These are phyloP conservation scores for Macrolepiota fuliginosa DNA, from an alignment of 768 basidiomycete species.

Conservation along the genomic window DNA sequence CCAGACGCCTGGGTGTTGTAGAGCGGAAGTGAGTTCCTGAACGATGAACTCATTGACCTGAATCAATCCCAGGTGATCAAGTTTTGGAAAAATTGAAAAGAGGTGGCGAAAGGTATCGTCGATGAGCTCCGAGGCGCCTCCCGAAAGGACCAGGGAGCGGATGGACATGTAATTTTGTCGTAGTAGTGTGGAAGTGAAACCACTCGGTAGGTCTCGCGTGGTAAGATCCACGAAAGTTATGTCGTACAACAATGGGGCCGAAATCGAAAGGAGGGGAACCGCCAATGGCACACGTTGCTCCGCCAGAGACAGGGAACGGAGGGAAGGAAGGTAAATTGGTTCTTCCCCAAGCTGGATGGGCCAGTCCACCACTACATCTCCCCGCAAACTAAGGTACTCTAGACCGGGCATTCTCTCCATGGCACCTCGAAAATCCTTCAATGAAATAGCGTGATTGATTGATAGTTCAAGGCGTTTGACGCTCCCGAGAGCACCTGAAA, in stretches of 20 bases:
- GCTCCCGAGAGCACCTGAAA: slow-evolving; percentile 13
- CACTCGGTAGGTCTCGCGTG: neutral
- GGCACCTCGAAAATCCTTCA: neutral
- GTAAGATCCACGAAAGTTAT: neutral
- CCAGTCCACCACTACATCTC: slow-evolving; percentile 22
- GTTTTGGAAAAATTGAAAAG: neutral
- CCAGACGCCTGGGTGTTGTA: neutral
- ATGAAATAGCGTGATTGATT: neutral
- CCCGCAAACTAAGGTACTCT: slow-evolving; percentile 19
- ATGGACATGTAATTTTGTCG: neutral
- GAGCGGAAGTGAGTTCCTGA: neutral
- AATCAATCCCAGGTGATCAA: neutral
- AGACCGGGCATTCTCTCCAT: slow-evolving; percentile 2
- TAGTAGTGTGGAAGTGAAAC: neutral
- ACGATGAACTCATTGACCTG: neutral
- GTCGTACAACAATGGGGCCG: slow-evolving; percentile 16
- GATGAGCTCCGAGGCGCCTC: neutral
- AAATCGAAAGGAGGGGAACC: slow-evolving; percentile 21
- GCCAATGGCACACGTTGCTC: slow-evolving; percentile 22
- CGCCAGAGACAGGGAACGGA: slow-evolving; percentile 18
- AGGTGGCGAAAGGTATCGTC: neutral
- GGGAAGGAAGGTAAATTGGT: slow-evolving; percentile 18
- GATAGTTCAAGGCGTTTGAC: slow-evolving; percentile 16
- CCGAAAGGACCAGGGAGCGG: neutral
- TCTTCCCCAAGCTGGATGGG: slow-evolving; percentile 17